Conservation (phyloP, 345 rosid species). For the Populus davidiana region DNA sequence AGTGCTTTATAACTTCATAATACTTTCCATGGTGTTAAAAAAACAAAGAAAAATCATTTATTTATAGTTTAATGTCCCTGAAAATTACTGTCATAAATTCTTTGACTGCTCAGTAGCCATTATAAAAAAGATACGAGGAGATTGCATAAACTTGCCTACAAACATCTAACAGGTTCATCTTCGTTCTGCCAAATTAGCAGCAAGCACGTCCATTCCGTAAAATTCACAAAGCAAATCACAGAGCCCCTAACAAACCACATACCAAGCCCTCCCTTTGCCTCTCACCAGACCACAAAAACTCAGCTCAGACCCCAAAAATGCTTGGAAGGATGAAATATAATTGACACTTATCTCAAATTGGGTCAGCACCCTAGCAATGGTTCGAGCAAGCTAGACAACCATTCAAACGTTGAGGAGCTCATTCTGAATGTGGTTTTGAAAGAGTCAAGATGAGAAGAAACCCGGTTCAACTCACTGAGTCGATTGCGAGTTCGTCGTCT, state of each 20-base stretch:
- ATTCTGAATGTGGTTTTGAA: conserved; percentile 44
- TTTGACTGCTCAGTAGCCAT: neutral
- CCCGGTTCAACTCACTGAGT: conserved; percentile 10
- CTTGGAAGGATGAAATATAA: too few species aligned
- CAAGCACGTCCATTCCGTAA: neutral
- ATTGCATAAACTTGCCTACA: neutral
- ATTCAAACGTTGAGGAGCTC: conserved; percentile 54
- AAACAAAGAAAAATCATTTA: too few species aligned
- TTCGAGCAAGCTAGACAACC: neutral
- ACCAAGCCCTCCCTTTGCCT: too few species aligned
- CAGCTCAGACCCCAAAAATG: too few species aligned
- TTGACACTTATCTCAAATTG: neutral
- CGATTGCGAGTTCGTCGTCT: conserved; percentile 2
- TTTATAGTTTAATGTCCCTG: too few species aligned
- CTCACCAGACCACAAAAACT: too few species aligned
- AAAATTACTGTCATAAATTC: too few species aligned
- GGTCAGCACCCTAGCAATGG: too few species aligned
- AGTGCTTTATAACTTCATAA: too few species aligned
- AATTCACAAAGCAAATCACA: neutral
- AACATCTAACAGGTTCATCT: neutral
- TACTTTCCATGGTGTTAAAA: too few species aligned
- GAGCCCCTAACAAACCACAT: neutral
- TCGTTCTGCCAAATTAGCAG: neutral
- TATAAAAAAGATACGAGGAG: neutral
- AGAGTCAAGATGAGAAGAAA: conserved; percentile 36